These are phyloP conservation scores for Tulasnella sp. DNA, from an alignment of 768 basidiomycete genomes.

Conservation along the genomic window DNA sequence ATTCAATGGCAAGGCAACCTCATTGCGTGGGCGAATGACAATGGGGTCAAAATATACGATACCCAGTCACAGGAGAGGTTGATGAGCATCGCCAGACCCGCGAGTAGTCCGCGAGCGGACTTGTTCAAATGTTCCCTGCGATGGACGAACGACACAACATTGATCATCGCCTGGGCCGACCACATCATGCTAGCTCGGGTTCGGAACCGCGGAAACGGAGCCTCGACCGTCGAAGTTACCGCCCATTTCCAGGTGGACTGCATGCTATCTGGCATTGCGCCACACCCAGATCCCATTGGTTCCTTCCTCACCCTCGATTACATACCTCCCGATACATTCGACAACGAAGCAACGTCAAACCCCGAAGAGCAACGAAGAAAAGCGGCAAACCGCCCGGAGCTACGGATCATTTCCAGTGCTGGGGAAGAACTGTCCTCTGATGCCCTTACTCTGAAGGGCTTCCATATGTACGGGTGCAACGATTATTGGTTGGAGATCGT, in stretches of 20 bases:
- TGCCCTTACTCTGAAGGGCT: conserved; percentile 72
- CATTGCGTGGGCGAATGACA: conserved; percentile 95
- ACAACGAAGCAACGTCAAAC: conserved; percentile 66
- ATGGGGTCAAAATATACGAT: conserved; percentile 92
- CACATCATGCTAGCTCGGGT: conserved; percentile 85
- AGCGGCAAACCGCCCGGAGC: conserved; percentile 85
- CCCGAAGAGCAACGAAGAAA: conserved; percentile 72
- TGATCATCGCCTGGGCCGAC: conserved; percentile 93
- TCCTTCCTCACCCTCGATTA: conserved; percentile 88
- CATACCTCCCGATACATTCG: conserved; percentile 66
- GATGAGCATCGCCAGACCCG: conserved; percentile 76
- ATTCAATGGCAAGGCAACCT: conserved; percentile 79
- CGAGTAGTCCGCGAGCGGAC: conserved; percentile 84
- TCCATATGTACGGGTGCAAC: conserved; percentile 82
- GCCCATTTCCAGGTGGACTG: conserved; percentile 91
- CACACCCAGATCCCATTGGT: conserved; percentile 52
- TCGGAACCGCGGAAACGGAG: conserved; percentile 45
- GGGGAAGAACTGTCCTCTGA: conserved; percentile 89
- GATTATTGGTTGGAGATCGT: conserved; percentile 63
- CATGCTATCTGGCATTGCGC: conserved; percentile 88
- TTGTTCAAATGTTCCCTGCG: conserved; percentile 87
- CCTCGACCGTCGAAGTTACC: conserved; percentile 69
- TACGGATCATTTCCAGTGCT: conserved; percentile 81
- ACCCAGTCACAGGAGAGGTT: conserved; percentile 70
- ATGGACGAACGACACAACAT: conserved; percentile 89